Evolutionary conservation across 1,284 basidiomycete species (phyloP).

Genomic region (Cystobasidium sp.): DNA sequence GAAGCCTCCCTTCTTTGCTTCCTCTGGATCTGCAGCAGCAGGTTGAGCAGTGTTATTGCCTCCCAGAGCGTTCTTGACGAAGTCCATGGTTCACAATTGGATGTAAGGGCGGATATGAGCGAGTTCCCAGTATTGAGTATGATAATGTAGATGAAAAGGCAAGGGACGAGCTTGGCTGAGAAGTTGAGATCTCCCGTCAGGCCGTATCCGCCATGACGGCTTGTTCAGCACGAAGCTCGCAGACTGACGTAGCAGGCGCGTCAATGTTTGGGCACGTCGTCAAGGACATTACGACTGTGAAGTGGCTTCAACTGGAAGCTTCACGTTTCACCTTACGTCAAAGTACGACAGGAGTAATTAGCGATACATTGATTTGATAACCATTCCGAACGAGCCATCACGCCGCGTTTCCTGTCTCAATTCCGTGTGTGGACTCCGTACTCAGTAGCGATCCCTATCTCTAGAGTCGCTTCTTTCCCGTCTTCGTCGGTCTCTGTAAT

Average conservation of each 20-base stretch:
- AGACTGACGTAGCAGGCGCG: neutral
- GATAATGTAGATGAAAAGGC: neutral
- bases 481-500: conserved; percentile 1
- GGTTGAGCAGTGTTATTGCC: conserved; percentile 1
- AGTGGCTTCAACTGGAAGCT: neutral
- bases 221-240: neutral
- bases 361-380: too few species aligned
- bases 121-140: neutral
- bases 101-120: neutral
- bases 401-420: too few species aligned
- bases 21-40: neutral
- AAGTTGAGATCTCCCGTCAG: too few species aligned
- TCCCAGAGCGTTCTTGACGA: conserved; percentile 24
- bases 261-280: conserved; percentile 2
- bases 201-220: too few species aligned
- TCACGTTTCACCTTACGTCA: neutral
- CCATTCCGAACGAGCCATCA: too few species aligned
- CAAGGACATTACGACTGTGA: neutral
- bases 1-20: conserved; percentile 14
- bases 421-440: neutral
- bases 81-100: conserved; percentile 4
- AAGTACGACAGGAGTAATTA: neutral
- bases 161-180: too few species aligned
- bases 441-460: neutral
- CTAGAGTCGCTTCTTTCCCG: conserved; percentile 9